phyloP scores from a whole-genome alignment of 2,329 filamentous ascomycete species.

The Alternaria metachromatica region DNA sequence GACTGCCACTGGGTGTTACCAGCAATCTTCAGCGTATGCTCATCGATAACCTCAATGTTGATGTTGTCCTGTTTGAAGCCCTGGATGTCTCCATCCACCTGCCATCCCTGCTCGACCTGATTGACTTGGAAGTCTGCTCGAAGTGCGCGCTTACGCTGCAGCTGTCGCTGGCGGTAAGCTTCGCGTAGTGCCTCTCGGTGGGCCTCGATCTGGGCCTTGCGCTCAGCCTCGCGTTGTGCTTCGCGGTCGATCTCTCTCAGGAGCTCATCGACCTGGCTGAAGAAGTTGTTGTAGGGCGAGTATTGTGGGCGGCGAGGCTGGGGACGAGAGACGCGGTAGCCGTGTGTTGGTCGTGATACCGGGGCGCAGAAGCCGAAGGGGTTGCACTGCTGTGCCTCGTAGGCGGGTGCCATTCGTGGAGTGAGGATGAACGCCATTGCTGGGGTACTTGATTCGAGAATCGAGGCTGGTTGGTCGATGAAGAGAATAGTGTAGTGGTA shows the following conservation, averaged over 20 bases:
- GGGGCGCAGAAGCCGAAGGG: conserved; percentile 38
- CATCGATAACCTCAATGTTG: conserved; percentile 43
- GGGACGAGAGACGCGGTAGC: conserved; percentile 23
- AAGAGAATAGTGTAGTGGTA: conserved; percentile 12
- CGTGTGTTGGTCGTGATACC: conserved; percentile 24
- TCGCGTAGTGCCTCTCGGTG: conserved; percentile 38
- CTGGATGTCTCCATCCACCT: conserved; percentile 41
- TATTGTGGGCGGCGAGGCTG: conserved; percentile 26
- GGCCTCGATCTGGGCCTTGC: conserved; percentile 34
- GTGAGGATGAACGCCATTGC: conserved; percentile 46
- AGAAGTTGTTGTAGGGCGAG: conserved; percentile 41
- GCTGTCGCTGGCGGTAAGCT: conserved; percentile 20
- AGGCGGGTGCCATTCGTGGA: conserved; percentile 41
- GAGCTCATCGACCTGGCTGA: conserved; percentile 42
- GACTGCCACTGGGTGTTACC: conserved; percentile 39
- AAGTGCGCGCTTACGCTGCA: conserved; percentile 39
- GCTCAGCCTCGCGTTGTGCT: conserved; percentile 25
- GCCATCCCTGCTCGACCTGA: conserved; percentile 39
- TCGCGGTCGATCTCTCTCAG: conserved; percentile 42
- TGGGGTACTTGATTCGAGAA: conserved; percentile 6
- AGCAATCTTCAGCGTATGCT: conserved; percentile 40
- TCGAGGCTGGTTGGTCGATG: conserved; percentile 1
- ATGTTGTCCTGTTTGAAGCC: conserved; percentile 47
- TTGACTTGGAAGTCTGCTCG: conserved; percentile 41
- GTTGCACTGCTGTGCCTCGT: conserved; percentile 35